phyloP scores from a whole-genome alignment of 2,329 filamentous ascomycete species.

The Scleromitrula shiraiana region DNA sequence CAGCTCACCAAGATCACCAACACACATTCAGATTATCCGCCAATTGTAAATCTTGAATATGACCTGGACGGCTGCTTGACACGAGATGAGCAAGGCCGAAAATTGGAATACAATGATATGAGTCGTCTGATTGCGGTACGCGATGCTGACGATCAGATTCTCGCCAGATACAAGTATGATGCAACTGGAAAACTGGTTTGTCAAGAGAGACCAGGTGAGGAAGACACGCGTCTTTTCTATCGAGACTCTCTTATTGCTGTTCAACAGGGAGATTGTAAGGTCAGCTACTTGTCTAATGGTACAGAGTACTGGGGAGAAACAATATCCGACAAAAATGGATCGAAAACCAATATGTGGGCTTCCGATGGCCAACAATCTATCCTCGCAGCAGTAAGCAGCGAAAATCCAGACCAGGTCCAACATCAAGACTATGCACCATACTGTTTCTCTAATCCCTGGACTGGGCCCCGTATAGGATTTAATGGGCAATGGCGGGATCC shows the following conservation, averaged over 20 bases:
- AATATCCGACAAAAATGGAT: background rate
- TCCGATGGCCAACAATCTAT: background rate
- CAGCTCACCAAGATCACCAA: constrained; percentile 4
- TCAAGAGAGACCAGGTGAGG: background rate
- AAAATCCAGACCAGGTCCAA: background rate
- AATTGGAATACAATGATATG: background rate
- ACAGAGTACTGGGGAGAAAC: constrained; percentile 3
- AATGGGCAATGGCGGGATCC: constrained; percentile 8
- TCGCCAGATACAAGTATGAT: constrained; percentile 2
- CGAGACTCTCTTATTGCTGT: constrained; percentile 1
- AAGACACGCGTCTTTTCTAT: constrained; percentile 2
- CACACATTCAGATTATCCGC: background rate
- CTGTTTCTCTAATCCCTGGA: background rate
- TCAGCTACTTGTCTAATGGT: background rate
- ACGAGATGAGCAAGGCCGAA: background rate
- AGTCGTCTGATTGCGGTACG: background rate
- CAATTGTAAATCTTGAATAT: background rate
- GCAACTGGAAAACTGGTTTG: background rate
- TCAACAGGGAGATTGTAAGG: background rate
- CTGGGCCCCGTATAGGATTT: background rate
- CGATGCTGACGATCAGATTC: background rate
- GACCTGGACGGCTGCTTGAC: constrained; percentile 1
- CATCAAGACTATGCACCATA: constrained; percentile 2
- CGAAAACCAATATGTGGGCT: background rate
- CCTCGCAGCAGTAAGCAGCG: background rate